Percentiles rank a stretch among this genome's conserved stretches.
phyloP scores from a whole-genome alignment of 306 rosid species.

The Gastrolobium villosum region DNA sequence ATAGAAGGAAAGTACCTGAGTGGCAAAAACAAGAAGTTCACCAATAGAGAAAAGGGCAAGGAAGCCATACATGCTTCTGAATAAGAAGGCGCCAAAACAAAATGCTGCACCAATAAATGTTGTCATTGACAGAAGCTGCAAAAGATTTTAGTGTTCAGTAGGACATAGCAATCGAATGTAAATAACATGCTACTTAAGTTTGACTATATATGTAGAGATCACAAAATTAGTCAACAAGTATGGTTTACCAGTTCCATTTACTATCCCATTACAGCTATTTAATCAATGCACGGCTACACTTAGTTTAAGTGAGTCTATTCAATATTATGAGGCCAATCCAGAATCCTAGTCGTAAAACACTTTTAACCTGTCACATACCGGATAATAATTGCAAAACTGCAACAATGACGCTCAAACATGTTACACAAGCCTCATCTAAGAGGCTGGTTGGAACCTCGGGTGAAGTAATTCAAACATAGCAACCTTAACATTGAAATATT shows the following conservation, averaged over 20 bases:
- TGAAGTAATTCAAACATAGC: slow-evolving; percentile 27
- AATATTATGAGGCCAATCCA: background rate
- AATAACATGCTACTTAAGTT: background rate
- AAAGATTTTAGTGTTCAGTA: slow-evolving; percentile 43
- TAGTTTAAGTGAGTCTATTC: slow-evolving; percentile 6
- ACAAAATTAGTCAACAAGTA: background rate
- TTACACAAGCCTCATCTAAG: background rate
- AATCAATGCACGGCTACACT: slow-evolving; percentile 10
- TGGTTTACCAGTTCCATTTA: slow-evolving; percentile 8
- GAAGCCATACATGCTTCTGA: slow-evolving; percentile 79
- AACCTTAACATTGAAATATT: background rate
- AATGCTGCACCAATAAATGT: slow-evolving; percentile 76
- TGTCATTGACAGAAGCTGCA: slow-evolving; percentile 78
- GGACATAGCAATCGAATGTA: slow-evolving; percentile 16
- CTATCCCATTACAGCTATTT: background rate
- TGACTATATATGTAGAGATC: background rate
- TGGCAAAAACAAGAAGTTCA: slow-evolving; percentile 81
- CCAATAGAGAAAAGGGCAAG: slow-evolving; percentile 76
- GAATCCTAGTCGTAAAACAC: background rate
- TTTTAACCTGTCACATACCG: background rate
- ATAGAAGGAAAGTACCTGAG: slow-evolving; percentile 67
- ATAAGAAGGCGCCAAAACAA: slow-evolving; percentile 78
- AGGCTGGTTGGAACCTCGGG: background rate
- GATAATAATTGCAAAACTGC: slow-evolving; percentile 29
- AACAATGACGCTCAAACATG: slow-evolving; percentile 12